A percentile compares a stretch with the other conserved stretches of the same genome.
phyloP scores from a whole-genome alignment of 176 grass and related monocot genomes.

The Panicum miliaceum region DNA sequence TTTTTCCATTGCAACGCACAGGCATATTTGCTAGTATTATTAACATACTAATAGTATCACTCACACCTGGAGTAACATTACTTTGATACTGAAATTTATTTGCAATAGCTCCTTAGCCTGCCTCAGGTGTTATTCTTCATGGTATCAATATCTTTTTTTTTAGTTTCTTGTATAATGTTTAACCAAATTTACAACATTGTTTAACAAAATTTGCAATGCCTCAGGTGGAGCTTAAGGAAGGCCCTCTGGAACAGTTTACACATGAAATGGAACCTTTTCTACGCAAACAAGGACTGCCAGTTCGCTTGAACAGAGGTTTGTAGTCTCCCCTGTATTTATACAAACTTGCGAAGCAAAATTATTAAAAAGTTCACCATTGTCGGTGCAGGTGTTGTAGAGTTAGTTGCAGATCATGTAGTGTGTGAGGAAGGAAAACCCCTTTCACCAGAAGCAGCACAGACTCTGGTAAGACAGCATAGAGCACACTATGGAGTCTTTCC shows the following conservation, averaged over 20 bases:
- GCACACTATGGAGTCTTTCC: not conserved
- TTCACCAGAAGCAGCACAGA: slow-evolving; percentile 82
- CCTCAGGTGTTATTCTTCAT: not conserved
- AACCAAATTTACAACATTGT: not conserved
- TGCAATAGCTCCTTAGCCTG: not conserved
- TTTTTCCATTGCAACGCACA: no score
- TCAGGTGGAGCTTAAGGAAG: slow-evolving; percentile 94
- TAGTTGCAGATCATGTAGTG: slow-evolving; percentile 84
- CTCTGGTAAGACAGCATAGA: slow-evolving; percentile 50
- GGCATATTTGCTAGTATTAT: no score
- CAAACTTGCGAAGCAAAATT: not conserved
- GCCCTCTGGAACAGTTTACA: slow-evolving; percentile 86
- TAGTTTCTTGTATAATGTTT: slow-evolving; percentile 1
- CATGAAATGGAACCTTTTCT: slow-evolving; percentile 98
- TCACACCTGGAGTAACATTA: not conserved
- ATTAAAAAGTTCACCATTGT: not conserved
- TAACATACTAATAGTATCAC: not conserved
- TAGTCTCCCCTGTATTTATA: slow-evolving; percentile 4
- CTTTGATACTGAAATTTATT: not conserved
- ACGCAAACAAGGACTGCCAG: slow-evolving; percentile 84
- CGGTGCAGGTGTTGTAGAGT: slow-evolving; percentile 74
- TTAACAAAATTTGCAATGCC: not conserved
- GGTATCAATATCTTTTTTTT: not conserved
- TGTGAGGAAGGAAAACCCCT: slow-evolving; percentile 88
- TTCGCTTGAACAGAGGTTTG: slow-evolving; percentile 93